Evolutionary conservation across 2,329 filamentous ascomycete genomes (phyloP).

Genomic region (Fusarium sp.): DNA sequence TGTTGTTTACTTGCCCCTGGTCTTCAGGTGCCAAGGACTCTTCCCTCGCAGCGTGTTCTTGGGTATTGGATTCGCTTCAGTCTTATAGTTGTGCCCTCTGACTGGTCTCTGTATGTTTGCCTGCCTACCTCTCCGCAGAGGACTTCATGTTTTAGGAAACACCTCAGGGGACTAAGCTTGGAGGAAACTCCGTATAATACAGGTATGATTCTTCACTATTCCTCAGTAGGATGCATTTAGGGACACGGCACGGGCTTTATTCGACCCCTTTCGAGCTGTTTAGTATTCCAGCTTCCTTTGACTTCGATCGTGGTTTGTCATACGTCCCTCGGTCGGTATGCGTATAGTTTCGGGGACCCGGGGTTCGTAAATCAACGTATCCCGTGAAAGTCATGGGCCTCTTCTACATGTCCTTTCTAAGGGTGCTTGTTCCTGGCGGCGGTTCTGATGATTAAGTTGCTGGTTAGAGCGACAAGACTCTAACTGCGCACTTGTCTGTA

Average conservation of each 20-base stretch:
- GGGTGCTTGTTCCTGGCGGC: neutral
- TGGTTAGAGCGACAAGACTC: neutral
- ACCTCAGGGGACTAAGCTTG: neutral
- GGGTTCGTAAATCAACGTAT: neutral
- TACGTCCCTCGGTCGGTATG: neutral
- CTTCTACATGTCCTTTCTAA: neutral
- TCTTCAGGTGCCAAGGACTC: conserved; percentile 6
- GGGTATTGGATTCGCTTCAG: conserved; percentile 16
- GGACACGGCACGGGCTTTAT: neutral
- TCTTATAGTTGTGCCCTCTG: neutral
- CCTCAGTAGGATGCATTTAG: neutral
- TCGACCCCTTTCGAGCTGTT: neutral
- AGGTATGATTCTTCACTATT: neutral
- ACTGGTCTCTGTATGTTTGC: neutral
- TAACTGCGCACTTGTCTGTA: too few relatives aligned
- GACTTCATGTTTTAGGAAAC: neutral
- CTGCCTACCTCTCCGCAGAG: neutral
- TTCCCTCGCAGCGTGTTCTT: neutral
- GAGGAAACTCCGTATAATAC: neutral
- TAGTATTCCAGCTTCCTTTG: neutral
- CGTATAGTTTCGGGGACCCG: neutral
- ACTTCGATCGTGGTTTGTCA: neutral
- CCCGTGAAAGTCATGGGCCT: too few relatives aligned
- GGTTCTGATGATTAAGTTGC: neutral
- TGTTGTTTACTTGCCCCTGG: neutral